Base-by-base conservation (phyloP, 306 rosid species). In the Coriaria nepalensis region DNA sequence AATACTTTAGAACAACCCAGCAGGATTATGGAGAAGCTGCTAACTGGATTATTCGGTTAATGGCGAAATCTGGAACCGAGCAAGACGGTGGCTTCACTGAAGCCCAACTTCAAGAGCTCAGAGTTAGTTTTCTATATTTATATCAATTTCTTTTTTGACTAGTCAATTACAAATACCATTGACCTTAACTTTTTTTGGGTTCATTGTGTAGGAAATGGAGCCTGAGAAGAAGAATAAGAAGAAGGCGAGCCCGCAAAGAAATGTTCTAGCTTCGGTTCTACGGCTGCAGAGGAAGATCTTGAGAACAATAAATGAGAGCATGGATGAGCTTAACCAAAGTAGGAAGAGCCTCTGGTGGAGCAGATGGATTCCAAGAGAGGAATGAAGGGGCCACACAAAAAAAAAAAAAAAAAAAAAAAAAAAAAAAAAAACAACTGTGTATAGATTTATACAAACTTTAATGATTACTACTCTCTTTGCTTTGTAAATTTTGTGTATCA, bases 261-360 rank as follows among this genome's bases (percentile, higher is more conserved):
- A 84, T 47, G 85, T 75, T 68, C 68, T 85, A 45, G 97, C 95
- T 49, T 90, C 87, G 7, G 90, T 62, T 43, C 95, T 84, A 43
- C 63, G 75, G 69, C 70, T 90, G 29, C 82, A 77, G 68, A 73
- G 94, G 65, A 85, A 75, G 70, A 67, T 90, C 40, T 37, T 85
- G 13, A 81, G 40, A 69, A 90, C 95, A 13, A 53, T 84, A 73
- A 84, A 77, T 44, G 94, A 85, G 78, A 90, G 92, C 74, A 68
- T 90, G 68, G 90, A 79, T 53, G 97, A 90, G 64, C 74, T 90
- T 53, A 79, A 37, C 58, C 57, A 32, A 49, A 68, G 72, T 35
- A 59, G 90, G 74, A 90, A 81, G 78, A 81, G 85, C 61, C 10
- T 84, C 13, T 85, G 97, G 97, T 90, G 97, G 97, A 90, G 83